These are phyloP conservation scores for Lasiodiplodia hormozganensis DNA, from an alignment of 2,329 filamentous ascomycete genomes.

Conservation along the genomic window DNA sequence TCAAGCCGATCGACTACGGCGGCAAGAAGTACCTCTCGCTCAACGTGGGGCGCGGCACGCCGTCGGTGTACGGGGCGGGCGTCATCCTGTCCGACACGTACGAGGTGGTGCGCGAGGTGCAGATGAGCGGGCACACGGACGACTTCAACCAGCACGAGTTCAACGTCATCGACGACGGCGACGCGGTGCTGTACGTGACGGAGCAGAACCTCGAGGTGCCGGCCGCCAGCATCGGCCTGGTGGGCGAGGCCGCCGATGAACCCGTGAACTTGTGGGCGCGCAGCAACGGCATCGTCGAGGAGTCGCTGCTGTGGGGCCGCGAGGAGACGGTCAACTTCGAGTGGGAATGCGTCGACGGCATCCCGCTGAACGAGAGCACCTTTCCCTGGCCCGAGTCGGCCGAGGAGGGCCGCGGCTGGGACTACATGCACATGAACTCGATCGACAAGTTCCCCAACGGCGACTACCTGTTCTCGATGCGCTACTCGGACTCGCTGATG, in stretches of 20 bases:
- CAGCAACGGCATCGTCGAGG: conserved; percentile 48
- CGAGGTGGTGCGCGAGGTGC: conserved; percentile 55
- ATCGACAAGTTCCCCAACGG: conserved; percentile 48
- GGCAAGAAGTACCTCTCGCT: conserved; percentile 55
- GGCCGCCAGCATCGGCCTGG: conserved; percentile 32
- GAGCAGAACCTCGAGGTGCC: conserved; percentile 38
- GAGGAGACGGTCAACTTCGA: conserved; percentile 59
- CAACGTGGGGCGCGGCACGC: conserved; percentile 58
- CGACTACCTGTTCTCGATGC: conserved; percentile 40
- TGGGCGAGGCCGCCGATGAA: conserved; percentile 48
- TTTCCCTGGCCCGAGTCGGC: conserved; percentile 11
- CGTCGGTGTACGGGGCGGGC: conserved; percentile 58
- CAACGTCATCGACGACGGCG: conserved; percentile 53
- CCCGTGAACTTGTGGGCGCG: conserved; percentile 40
- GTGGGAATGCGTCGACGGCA: conserved; percentile 64
- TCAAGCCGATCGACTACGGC: conserved; percentile 56
- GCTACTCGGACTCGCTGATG: conserved; percentile 38
- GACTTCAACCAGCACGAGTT: conserved; percentile 62
- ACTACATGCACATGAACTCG: conserved; percentile 51
- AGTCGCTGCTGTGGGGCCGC: conserved; percentile 52
- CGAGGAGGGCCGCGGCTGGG: conserved; percentile 33
- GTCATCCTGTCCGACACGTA: conserved; percentile 60
- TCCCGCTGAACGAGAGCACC: conserved; percentile 45
- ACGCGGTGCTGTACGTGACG: conserved; percentile 47
- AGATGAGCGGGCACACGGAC: conserved; percentile 42